Evolutionary conservation across 495 filamentous ascomycete species (phyloP).

Genomic region (Cairneyella variabilis): DNA sequence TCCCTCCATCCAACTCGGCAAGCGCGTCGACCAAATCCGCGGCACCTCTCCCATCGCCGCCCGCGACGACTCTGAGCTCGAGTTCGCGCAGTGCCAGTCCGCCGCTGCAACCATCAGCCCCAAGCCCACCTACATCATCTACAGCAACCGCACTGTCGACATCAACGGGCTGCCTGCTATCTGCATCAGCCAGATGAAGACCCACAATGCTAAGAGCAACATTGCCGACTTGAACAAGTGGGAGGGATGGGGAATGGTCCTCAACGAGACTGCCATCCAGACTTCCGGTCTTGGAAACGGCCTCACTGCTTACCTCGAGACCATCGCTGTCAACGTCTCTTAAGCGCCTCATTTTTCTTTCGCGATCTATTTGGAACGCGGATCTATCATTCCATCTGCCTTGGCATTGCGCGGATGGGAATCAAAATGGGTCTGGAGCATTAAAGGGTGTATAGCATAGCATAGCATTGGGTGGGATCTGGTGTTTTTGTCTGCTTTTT

Average conservation of each 20-base stretch:
- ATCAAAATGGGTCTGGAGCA: background rate
- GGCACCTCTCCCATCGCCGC: too few relatives aligned
- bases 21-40: background rate
- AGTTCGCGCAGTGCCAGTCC: background rate
- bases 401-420: background rate
- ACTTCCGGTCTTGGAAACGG: background rate
- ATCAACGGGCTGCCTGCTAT: background rate
- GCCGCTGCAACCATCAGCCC: background rate
- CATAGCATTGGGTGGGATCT: background rate
- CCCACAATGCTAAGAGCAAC: background rate
- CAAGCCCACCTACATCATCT: background rate
- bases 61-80: too few relatives aligned
- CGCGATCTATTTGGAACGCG: too few relatives aligned
- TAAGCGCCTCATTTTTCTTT: background rate
- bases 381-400: too few relatives aligned
- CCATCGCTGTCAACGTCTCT: background rate
- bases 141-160: background rate
- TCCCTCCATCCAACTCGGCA: too few relatives aligned
- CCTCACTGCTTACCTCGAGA: background rate
- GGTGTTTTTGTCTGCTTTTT: background rate
- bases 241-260: background rate
- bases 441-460: background rate
- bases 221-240: background rate
- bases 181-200: background rate
- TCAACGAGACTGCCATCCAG: background rate